Evolutionary conservation across 2,329 filamentous ascomycete genomes (phyloP), one percentile per base, ranked within the genome.

Genomic region (Ramichloridium luteum): DNA sequence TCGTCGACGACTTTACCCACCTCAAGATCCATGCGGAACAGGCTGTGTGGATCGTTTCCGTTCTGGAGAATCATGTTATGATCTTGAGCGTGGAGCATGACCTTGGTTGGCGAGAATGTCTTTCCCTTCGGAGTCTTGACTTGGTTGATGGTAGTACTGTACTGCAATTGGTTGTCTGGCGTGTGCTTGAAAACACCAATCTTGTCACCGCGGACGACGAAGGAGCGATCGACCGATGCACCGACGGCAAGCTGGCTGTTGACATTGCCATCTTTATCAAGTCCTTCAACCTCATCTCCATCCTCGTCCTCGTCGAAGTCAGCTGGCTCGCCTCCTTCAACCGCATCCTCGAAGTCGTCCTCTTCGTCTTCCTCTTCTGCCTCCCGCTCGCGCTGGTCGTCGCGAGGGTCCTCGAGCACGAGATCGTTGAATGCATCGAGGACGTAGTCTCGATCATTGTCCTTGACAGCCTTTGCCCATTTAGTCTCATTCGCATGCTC

Each of bases 151-250:
- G 86, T 96, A 38, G 90, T 98, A 9, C 84, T 84, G 57, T 96
- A 98, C 54, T 96, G 82, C 11, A 98, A 70, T 44, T 88, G 78
- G 55, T 96, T 92, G 60, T 93, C 82, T 1, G 77, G 68, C 0
- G 85, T 93, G 53, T 98, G 90, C 58, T 92, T 96, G 71, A 98
- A 98, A 25, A 98, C 90, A 33, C 90, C 90, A 55, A 98, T 98
- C 69, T 96, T 94, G 47, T 86, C 90, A 17, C 90, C 90, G 41
- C 90, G 80, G 26, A 98, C 85, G 35, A 98, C 90, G 48, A 96
- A 98, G 0, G 90, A 96, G 37, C 90, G 75, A 54, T 98, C 90
- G 44, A 94, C 81, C 59, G 93, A 96, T 62, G 93, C 93, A 34
- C 90, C 90, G 31, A 98, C 90, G 9, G 90, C 90, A 32, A 98